A percentile compares a stretch with the other conserved stretches of the same genome.
phyloP scores from a whole-genome alignment of 345 rosid species.

The Moricandia moricandioides region DNA sequence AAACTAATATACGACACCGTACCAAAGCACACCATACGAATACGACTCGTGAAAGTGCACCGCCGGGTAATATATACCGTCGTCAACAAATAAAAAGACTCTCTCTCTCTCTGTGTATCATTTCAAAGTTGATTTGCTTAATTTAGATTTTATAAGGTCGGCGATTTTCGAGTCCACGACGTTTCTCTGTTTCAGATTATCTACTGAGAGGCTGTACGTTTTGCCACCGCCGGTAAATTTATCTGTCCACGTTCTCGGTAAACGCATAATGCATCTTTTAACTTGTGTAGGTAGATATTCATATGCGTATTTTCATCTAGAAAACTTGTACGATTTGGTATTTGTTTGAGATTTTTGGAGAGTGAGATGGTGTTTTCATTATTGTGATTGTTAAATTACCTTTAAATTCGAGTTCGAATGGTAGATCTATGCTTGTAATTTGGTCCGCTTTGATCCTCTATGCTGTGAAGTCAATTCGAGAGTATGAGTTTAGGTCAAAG shows the following conservation, averaged over 20 bases:
- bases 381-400: background rate
- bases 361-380: constrained; percentile 28
- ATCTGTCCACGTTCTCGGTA: background rate
- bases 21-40: background rate
- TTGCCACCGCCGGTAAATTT: constrained; percentile 27
- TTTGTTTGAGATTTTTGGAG: constrained; percentile 25
- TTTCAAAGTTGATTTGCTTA: constrained; percentile 29
- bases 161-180: constrained; percentile 24
- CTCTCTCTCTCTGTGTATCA: constrained; percentile 19
- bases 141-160: constrained; percentile 2
- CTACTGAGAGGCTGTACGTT: constrained; percentile 1
- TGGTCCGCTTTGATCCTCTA: background rate
- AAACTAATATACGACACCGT: background rate
- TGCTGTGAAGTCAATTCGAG: background rate
- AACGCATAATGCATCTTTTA: background rate
- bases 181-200: constrained; percentile 2
- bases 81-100: constrained; percentile 11
- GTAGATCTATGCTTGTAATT: constrained; percentile 32
- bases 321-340: background rate
- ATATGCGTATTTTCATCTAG: background rate
- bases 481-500: background rate
- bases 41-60: constrained; percentile 27
- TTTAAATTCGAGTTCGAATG: background rate
- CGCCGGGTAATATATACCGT: constrained; percentile 21
- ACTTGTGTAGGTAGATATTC: background rate